Evolutionary conservation across 345 rosid genomes (phyloP).

Genomic region (Erucastrum elatum): DNA sequence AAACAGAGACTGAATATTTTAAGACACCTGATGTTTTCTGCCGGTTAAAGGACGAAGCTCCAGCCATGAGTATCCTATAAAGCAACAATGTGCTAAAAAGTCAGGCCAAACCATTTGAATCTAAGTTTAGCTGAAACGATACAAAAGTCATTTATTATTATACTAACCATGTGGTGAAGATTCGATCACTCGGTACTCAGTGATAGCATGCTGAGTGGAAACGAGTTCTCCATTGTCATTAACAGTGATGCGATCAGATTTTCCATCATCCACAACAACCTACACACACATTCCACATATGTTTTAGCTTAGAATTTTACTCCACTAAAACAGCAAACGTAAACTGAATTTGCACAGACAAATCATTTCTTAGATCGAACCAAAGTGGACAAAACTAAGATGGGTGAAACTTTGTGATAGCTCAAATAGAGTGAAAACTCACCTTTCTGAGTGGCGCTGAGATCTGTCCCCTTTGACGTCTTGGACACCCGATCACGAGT

Average conservation of each 20-base stretch:
- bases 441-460: constrained; percentile 87
- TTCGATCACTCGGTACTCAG: constrained; percentile 73
- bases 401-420: not conserved
- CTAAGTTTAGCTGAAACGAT: not conserved
- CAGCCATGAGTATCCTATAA: constrained; percentile 87
- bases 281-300: constrained; percentile 30
- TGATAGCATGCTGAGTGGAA: constrained; percentile 77
- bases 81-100: not conserved
- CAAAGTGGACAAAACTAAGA: not conserved
- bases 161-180: constrained; percentile 66
- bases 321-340: not conserved
- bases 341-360: not conserved
- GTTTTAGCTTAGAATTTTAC: not conserved
- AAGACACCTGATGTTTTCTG: constrained; percentile 88
- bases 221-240: constrained; percentile 44
- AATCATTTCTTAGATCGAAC: not conserved
- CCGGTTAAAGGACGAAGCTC: constrained; percentile 89
- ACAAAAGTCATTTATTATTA: not conserved
- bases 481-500: constrained; percentile 81
- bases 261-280: constrained; percentile 86
- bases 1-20: not conserved
- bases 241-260: constrained; percentile 84
- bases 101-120: not conserved
- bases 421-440: constrained; percentile 19
- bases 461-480: constrained; percentile 59